Base-by-base conservation (phyloP, 768 basidiomycete species). In the Sistotremastrum suecicum region DNA sequence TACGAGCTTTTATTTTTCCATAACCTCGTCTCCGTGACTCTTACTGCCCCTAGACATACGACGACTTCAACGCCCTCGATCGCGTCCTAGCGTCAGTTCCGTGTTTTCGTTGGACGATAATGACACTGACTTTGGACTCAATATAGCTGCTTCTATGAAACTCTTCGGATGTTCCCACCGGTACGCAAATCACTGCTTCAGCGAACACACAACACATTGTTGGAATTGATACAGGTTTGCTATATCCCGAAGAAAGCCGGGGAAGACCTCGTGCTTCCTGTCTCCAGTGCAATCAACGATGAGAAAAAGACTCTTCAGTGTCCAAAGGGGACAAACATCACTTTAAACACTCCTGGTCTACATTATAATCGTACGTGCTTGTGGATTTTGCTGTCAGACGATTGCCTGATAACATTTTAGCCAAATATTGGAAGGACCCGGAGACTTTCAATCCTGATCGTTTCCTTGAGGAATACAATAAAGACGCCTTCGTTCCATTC, bases 391-490 rank as follows among this genome's bases (percentile, higher is more conserved):
- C n/a, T n/a, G n/a, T n/a, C n/a, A n/a, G n/a, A n/a, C n/a, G n/a
- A 12, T 29, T 34, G 6, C 20, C 42, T 37, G 34, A 4, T 38
- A 35, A 11, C n/a, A 36, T 20, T 12, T 28, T 49, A 76, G 75
- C 75, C 30, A 65, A 66, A 34, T 75, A 75, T 53, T 78, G 76
- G 75, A 57, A 69, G 42, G 65, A 76, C 39, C 75, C 76, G 3
- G 50, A 69, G 30, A 51, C 52, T 5, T 78, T 75, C 57, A 64
- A 62, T 12, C 66, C 66, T 0, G 62, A 63, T 29, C 65, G 74
- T 5, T 76, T 75, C 60, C 56, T 75, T 10, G 64, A 62, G 34
- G 68, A 75, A 40, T 77, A 71, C 68, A 66, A 69, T 20, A 62
- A 66, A 34, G 74, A 76, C 51, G 76, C 75, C 0, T 76, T 74